Base-by-base conservation (phyloP, 768 basidiomycete species). In the Leucosporidium yakuticum region DNA sequence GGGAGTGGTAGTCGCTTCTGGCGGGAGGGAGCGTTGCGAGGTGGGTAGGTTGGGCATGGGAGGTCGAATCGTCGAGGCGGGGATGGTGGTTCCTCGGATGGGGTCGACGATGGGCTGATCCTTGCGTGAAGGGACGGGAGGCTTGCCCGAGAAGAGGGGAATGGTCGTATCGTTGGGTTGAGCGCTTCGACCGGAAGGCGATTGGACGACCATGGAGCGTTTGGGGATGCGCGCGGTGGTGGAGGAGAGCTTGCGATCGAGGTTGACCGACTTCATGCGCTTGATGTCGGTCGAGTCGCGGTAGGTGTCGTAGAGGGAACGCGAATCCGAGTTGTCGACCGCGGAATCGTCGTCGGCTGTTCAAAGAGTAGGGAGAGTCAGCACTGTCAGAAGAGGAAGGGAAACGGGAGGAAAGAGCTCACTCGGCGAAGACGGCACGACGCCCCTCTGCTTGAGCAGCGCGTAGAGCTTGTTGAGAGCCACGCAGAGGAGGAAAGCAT, bases 401-500 rank as follows among this genome's bases (percentile, higher is more conserved):
- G 79, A 73, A 32, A 63, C 31, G 56, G 54, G n/a, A 53, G 34
- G 54, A 27, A 6, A 31, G n/a, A 23, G 76, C 81, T 65, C 80
- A 91, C 90, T 84, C 64, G 89, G 87, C 8, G 88, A 85, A 62
- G 88, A 80, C n/a, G 90, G 87, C 29, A 95, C 89, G 48, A 92
- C 90, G 17, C 93, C 93, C 74, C 90, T 86, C 80, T 89, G 89
- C 82, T 89, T 90, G 75, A 91, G 80, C 48, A 90, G 83, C 36
- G 90, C 84, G 79, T 93, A 98, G 62, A 99, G 81, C 75, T 95
- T 84, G 73, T 94, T 83, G 64, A 99, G 82, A 25, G 95, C 96
- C 29, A 98, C 96, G 76, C 97, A 97, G 62, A 99, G 82, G 65
- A 99, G 80, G 82, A 94, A 99, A 3, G 96, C 91, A 78, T 96